phyloP scores from a whole-genome alignment of 192 early-diverging fungal genomes.

The Gryganskiella cystojenkinii region DNA sequence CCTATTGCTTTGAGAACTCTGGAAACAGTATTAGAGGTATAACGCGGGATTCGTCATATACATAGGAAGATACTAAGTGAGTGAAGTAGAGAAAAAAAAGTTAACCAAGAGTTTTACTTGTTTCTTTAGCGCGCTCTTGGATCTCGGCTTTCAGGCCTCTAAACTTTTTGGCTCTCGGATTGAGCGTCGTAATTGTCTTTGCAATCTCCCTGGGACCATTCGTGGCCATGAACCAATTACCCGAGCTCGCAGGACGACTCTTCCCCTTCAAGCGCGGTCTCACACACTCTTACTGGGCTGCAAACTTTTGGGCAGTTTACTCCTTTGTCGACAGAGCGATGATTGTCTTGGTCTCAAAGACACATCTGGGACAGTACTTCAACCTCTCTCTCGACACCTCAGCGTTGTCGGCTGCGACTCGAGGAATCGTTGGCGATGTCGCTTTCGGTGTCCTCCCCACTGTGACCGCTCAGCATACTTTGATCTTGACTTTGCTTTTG shows the following conservation, averaged over 20 bases:
- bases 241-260: conserved; percentile 81
- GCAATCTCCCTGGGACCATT: conserved; percentile 88
- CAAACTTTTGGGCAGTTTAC: conserved; percentile 98
- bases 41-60: neutral
- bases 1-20: conserved; percentile 76
- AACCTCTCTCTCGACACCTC: conserved; percentile 53
- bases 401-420: conserved; percentile 74
- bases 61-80: neutral
- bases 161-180: conserved; percentile 73
- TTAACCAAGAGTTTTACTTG: neutral
- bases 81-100: neutral
- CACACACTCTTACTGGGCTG: conserved; percentile 97
- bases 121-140: conserved; percentile 33
- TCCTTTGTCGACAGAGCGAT: conserved; percentile 81
- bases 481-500: conserved; percentile 77
- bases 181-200: conserved; percentile 75
- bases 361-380: conserved; percentile 26
- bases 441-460: conserved; percentile 84
- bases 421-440: conserved; percentile 92
- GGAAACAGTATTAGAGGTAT: conserved; percentile 44
- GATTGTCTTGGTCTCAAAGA: conserved; percentile 61
- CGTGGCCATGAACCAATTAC: conserved; percentile 70
- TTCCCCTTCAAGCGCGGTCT: conserved; percentile 98
- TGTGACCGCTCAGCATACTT: conserved; percentile 74
- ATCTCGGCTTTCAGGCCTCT: conserved; percentile 44